Base-by-base conservation (phyloP, 208 protist genomes). In the Leishmania tropica region DNA sequence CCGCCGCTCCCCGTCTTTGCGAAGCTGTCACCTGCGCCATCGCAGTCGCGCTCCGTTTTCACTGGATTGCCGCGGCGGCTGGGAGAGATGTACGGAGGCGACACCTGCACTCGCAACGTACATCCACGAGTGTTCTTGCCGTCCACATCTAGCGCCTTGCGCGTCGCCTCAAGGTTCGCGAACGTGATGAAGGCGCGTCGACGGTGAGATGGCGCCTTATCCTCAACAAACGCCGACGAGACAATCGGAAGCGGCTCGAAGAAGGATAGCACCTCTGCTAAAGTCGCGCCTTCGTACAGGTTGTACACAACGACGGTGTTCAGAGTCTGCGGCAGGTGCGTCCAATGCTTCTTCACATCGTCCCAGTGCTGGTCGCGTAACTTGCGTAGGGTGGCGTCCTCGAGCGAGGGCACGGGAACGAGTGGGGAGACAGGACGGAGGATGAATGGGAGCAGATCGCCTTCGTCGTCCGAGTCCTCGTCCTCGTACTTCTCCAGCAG, bases 401-500 rank as follows among this genome's bases (percentile, higher is more conserved):
- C 94, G 28, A 97, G 87, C 67, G 81, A 93, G 19, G 94, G 94
- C 37, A 97, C 93, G 21, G 85, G 81, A 3, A 94, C 87, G 1
- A 95, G 86, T 42, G 92, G 92, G 11, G 85, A 67, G 21, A 97
- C 90, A 37, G 94, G 94, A 6, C 94, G 94, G 64, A 97, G 87
- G 72, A 92, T 85, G 81, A 97, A 97, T 1, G 90, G 91, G n/a
- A 97, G 82, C 13, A 95, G 56, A 67, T 93, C 92, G 37, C 91
- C 89, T 58, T 97, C 92, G 83, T 97, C 94, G 81, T 97, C 94
- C 13, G 89, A 93, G 83, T 97, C 94, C 76, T 97, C 94, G 79
- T 97, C 94, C 75, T 97, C 94, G 84, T 97, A 97, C 81, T 88
- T 91, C 77, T 97, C 94, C 64, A 97, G 88, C 13, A 97, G 48